Percentiles rank a stretch among this genome's conserved stretches.
phyloP scores from a whole-genome alignment of 805 yeast genomes.

The Ogataea methylovora region DNA sequence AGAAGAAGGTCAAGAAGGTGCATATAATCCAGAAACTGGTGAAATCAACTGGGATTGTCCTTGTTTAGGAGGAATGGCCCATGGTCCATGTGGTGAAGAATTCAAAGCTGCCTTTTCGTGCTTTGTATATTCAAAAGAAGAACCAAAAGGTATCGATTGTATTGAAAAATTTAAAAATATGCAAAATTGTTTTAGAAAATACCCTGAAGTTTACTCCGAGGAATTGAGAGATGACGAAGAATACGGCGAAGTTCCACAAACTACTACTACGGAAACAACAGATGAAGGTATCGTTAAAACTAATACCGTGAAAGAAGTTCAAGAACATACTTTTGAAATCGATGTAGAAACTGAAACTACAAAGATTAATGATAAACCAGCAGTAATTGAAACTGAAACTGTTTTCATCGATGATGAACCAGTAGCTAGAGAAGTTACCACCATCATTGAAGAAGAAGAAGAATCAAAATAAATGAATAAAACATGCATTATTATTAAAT shows the following conservation, averaged over 20 bases:
- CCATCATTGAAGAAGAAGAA: not conserved
- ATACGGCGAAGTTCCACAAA: constrained; percentile 19
- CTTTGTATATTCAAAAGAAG: constrained; percentile 87
- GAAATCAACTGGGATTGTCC: constrained; percentile 99
- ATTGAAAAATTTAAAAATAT: constrained; percentile 81
- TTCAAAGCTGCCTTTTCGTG: constrained; percentile 92
- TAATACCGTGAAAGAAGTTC: not conserved
- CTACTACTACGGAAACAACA: constrained; percentile 6
- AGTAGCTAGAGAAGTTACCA: not conserved
- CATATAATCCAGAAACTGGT: constrained; percentile 94
- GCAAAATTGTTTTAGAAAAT: constrained; percentile 89
- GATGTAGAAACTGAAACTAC: constrained; percentile 13
- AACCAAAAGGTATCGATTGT: constrained; percentile 96
- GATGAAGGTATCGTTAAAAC: not conserved
- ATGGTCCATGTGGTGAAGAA: constrained; percentile 97
- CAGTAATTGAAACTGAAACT: constrained; percentile 11
- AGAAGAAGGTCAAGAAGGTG: constrained; percentile 47
- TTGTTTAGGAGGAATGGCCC: constrained; percentile 98
- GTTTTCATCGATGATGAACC: constrained; percentile 5
- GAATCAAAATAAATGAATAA: too few species aligned
- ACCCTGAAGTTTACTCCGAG: constrained; percentile 92
- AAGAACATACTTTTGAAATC: constrained; percentile 7
- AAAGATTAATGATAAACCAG: constrained; percentile 9
- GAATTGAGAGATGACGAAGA: constrained; percentile 78
- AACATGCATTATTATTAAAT: too few species aligned